Conservation (phyloP, 2,329 filamentous ascomycete species). For the Diaporthe sp. region DNA sequence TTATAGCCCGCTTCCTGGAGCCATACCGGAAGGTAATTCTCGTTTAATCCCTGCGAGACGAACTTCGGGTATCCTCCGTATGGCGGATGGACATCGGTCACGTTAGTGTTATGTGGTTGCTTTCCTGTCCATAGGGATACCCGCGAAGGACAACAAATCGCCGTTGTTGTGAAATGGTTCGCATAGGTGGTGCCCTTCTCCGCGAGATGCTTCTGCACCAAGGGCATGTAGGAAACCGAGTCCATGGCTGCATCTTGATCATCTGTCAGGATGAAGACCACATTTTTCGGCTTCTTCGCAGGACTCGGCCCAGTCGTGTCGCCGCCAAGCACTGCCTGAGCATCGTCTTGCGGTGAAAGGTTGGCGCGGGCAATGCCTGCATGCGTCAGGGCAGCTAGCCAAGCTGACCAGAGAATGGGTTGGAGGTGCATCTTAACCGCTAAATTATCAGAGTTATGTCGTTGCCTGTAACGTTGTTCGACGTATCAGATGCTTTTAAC, state of each 20-base stretch:
- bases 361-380: constrained; percentile 17
- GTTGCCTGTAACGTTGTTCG: background rate
- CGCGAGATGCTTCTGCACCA: constrained; percentile 67
- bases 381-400: constrained; percentile 14
- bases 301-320: background rate
- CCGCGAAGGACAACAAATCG: constrained; percentile 77
- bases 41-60: constrained; percentile 62
- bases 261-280: constrained; percentile 77
- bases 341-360: background rate
- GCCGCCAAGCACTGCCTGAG: constrained; percentile 31
- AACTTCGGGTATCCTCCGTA: constrained; percentile 69
- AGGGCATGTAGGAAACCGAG: constrained; percentile 72
- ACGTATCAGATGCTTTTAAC: background rate
- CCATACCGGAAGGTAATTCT: constrained; percentile 65
- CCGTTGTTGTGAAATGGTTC: constrained; percentile 76
- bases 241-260: constrained; percentile 75
- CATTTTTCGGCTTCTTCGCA: constrained; percentile 56
- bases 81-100: constrained; percentile 49
- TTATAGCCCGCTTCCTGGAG: constrained; percentile 64
- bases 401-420: constrained; percentile 13
- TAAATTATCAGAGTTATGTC: background rate
- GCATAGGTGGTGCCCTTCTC: constrained; percentile 71
- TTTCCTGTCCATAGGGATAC: constrained; percentile 76
- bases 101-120: constrained; percentile 73
- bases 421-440: constrained; percentile 18